These are phyloP conservation scores for Kwoniella bestiolae DNA, from an alignment of 768 basidiomycete species.

Conservation along the genomic window DNA sequence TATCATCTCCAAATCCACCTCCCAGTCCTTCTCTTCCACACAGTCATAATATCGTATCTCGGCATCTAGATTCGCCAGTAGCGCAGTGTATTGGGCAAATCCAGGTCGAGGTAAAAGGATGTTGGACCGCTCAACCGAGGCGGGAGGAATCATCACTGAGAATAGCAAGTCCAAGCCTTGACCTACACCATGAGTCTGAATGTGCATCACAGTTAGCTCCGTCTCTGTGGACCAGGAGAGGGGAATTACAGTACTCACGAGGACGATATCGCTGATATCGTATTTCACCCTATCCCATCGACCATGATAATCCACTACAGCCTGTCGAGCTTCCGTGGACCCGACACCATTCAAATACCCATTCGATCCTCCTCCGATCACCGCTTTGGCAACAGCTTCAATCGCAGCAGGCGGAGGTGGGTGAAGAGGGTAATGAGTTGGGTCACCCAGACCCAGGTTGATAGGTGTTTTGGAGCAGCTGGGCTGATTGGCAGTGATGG, in stretches of 20 bases:
- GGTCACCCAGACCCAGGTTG: conserved; percentile 58
- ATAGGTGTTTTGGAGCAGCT: conserved; percentile 51
- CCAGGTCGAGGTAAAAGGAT: conserved; percentile 57
- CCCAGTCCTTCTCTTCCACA: conserved; percentile 55
- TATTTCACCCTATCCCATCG: conserved; percentile 52
- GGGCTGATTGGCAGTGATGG: conserved; percentile 40
- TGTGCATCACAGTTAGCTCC: too few relatives aligned
- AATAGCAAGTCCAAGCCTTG: conserved; percentile 57
- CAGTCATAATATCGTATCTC: conserved; percentile 58
- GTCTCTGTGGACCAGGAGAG: too few relatives aligned
- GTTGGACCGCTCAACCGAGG: conserved; percentile 44
- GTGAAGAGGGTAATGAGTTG: conserved; percentile 55
- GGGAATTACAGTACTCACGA: too few relatives aligned
- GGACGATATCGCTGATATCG: conserved; percentile 40
- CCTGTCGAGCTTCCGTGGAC: conserved; percentile 47
- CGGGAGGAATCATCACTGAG: conserved; percentile 50
- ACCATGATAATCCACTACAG: conserved; percentile 56
- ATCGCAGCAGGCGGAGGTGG: conserved; percentile 48
- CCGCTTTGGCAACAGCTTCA: conserved; percentile 43
- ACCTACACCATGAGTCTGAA: conserved; percentile 56
- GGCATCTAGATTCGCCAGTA: conserved; percentile 45
- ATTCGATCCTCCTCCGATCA: conserved; percentile 41
- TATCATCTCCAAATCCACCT: conserved; percentile 54
- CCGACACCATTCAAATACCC: conserved; percentile 56
- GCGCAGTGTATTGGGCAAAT: conserved; percentile 57